Base-by-base conservation (phyloP, 495 filamentous ascomycete species). In the Aspergillus coremiiformis region DNA sequence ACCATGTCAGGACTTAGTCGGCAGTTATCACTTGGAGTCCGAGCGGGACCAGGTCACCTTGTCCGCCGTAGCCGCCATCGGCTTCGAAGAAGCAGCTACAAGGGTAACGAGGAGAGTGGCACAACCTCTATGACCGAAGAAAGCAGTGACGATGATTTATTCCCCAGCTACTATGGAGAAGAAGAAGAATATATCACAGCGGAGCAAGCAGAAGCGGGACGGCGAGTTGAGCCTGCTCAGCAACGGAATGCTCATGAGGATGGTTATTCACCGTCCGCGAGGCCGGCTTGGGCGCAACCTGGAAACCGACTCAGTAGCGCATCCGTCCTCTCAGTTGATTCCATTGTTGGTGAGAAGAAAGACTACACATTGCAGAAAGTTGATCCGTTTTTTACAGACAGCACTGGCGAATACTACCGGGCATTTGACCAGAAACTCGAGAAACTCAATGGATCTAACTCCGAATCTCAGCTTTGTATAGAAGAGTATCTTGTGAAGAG, bases 361-460 rank as follows among this genome's bases (percentile, higher is more conserved):
- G 80, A 86, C 53, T 81, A 79, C 52, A 78, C 79, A 53, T 73
- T 86, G 10, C 84, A 86, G 57, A 80, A 85, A 44, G 82, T 86
- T 4, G 81, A 85, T 48, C 84, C 83, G 4, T 84, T 80, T 69
- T 87, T 87, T 69, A 86, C 82, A 4, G 84, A 87, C 57, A 75
- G 78, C 22, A 81, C 72, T 35, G 84, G 84, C 17, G 73, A 81
- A 50, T 86, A 80, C 67, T 82, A 80, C 43, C 67, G 66, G 45
- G 71, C 61, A 14, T 87, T 86, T 53, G 80, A 83, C 45, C 76
- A 78, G 63, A 77, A 73, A 59, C 72, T 87, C 5, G 78, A 83
- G 12, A 63, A 66, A 4, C 69, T 87, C 4, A 80, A 72, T 22
- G 79, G 75, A 7, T 63, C 72, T 21, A 84, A 78, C 50, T 84